These are phyloP conservation scores for Chenopodium album DNA, from an alignment of 148 eudicot genomes.

Conservation along the genomic window DNA sequence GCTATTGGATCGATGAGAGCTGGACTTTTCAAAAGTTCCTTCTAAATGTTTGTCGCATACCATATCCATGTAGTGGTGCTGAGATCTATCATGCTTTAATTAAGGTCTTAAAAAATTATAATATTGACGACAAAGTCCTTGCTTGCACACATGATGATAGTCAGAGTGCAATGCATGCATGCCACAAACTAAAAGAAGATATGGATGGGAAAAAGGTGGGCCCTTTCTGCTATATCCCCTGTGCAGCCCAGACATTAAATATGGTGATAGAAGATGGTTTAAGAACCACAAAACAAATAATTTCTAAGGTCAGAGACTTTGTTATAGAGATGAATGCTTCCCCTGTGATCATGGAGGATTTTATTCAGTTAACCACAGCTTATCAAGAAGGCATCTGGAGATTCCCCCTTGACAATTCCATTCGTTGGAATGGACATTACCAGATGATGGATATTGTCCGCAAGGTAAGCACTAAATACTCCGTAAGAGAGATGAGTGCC, in stretches of 20 bases:
- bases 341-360: slow-evolving; percentile 56
- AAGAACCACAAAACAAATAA: slow-evolving; percentile 51
- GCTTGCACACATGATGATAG: slow-evolving; percentile 85
- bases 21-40: slow-evolving; percentile 79
- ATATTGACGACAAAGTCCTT: slow-evolving; percentile 57
- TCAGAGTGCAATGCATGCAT: slow-evolving; percentile 66
- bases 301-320: slow-evolving; percentile 74
- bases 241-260: slow-evolving; percentile 74
- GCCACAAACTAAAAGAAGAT: slow-evolving; percentile 69
- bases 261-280: slow-evolving; percentile 70
- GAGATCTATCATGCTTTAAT: slow-evolving; percentile 60
- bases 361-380: slow-evolving; percentile 49
- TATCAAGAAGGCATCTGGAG: slow-evolving; percentile 79
- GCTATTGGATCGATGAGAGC: slow-evolving; percentile 83
- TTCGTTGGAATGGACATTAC: slow-evolving; percentile 86
- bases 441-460: slow-evolving; percentile 78
- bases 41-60: slow-evolving; percentile 72
- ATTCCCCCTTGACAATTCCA: slow-evolving; percentile 74
- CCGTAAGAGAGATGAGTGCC: not conserved
- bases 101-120: slow-evolving; percentile 57
- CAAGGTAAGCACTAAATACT: slow-evolving; percentile 46
- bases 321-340: slow-evolving; percentile 72
- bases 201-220: slow-evolving; percentile 67
- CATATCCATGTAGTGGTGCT: slow-evolving; percentile 61
- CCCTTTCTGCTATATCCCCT: slow-evolving; percentile 72